Evolutionary conservation across 2,329 filamentous ascomycete species (phyloP).

Genomic region (Penicillium carneum): DNA sequence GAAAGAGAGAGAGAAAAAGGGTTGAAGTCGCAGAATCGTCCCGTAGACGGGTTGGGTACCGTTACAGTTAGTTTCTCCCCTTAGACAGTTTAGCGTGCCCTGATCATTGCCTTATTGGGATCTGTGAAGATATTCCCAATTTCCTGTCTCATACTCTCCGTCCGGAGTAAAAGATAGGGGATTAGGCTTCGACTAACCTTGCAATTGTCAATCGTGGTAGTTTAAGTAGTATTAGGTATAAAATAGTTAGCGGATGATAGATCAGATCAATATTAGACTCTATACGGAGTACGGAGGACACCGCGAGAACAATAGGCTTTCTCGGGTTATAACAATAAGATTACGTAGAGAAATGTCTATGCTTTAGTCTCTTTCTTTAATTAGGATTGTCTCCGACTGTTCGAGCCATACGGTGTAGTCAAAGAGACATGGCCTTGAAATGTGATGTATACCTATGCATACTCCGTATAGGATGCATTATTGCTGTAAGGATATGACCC

Average conservation of each 20-base stretch:
- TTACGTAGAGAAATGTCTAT: background rate
- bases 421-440: background rate
- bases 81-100: slow-evolving; percentile 34
- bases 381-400: slow-evolving; percentile 11
- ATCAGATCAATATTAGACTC: background rate
- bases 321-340: slow-evolving; percentile 2
- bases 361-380: slow-evolving; percentile 3
- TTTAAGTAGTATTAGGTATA: slow-evolving; percentile 8
- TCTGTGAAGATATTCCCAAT: slow-evolving; percentile 23
- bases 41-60: slow-evolving; percentile 9
- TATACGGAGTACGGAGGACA: no score
- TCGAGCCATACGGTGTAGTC: background rate
- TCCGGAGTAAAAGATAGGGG: background rate
- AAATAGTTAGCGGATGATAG: background rate
- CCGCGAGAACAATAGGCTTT: background rate
- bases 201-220: slow-evolving; percentile 5
- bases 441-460: slow-evolving; percentile 4
- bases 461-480: background rate
- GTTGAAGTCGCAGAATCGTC: slow-evolving; percentile 6
- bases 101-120: slow-evolving; percentile 36
- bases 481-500: background rate
- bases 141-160: background rate
- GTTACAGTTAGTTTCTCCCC: slow-evolving; percentile 22
- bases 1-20: slow-evolving; percentile 10
- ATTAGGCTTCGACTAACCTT: slow-evolving; percentile 4